Conservation (phyloP, 2,329 filamentous ascomycete species). For the Didymella keratinophila region DNA sequence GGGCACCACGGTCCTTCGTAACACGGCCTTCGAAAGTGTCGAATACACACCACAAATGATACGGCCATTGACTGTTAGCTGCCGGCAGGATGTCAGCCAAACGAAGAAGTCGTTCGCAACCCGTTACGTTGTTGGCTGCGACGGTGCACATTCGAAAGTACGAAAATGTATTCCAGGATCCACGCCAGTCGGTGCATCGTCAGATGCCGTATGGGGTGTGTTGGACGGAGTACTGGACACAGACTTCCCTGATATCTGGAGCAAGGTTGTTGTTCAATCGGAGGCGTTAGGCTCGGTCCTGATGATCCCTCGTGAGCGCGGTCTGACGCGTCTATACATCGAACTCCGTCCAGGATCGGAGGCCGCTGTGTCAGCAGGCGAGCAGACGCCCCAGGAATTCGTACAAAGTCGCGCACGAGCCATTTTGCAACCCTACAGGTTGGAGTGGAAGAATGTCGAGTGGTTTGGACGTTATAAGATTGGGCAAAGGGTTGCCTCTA, state of each 20-base stretch:
- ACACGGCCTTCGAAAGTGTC: conserved; percentile 67
- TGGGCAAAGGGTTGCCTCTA: conserved; percentile 57
- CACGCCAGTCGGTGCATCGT: conserved; percentile 58
- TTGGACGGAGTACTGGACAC: conserved; percentile 75
- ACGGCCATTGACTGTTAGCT: conserved; percentile 54
- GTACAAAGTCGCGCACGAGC: conserved; percentile 70
- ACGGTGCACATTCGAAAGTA: conserved; percentile 76
- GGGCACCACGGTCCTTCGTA: conserved; percentile 69
- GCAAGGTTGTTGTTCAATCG: conserved; percentile 73
- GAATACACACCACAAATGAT: conserved; percentile 50
- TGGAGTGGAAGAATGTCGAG: conserved; percentile 57
- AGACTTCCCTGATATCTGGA: conserved; percentile 78
- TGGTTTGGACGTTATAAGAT: conserved; percentile 63
- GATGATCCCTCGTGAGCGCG: conserved; percentile 76
- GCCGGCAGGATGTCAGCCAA: conserved; percentile 50
- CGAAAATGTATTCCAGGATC: conserved; percentile 65
- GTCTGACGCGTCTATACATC: conserved; percentile 71
- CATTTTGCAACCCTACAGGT: conserved; percentile 56
- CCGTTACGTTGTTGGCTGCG: conserved; percentile 74
- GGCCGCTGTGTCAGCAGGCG: conserved; percentile 38
- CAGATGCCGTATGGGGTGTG: conserved; percentile 73
- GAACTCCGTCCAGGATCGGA: conserved; percentile 52
- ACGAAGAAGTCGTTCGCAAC: conserved; percentile 59
- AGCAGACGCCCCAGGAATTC: conserved; percentile 65
- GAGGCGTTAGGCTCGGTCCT: conserved; percentile 73